Evolutionary conservation across 108 stramenopile genomes (phyloP).

Genomic region (Fistulifera pelliculosa): DNA sequence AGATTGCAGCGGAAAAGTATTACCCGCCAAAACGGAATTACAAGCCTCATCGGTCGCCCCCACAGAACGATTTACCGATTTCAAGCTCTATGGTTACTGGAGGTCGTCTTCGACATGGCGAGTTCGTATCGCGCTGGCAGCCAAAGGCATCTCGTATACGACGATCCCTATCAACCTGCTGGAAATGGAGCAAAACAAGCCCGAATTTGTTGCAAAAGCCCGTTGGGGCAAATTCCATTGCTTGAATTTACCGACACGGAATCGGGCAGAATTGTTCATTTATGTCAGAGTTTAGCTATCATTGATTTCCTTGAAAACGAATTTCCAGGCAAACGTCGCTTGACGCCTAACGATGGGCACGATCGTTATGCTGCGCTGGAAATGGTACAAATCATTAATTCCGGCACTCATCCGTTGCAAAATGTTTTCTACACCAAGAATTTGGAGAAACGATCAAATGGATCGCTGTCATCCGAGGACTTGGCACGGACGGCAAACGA

Average conservation of each 20-base stretch:
- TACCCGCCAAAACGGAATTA: constrained; percentile 41
- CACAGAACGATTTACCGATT: constrained; percentile 29
- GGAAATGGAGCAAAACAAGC: constrained; percentile 24
- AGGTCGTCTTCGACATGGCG: constrained; percentile 63
- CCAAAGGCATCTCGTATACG: constrained; percentile 56
- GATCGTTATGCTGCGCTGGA: constrained; percentile 41
- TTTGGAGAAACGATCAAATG: constrained; percentile 25
- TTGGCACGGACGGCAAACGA: constrained; percentile 36
- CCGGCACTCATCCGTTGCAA: constrained; percentile 70
- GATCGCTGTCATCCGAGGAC: constrained; percentile 18
- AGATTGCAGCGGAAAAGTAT: constrained; percentile 44
- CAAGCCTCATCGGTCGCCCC: not conserved
- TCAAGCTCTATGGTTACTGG: constrained; percentile 62
- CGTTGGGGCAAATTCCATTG: constrained; percentile 54
- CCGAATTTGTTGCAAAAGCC: constrained; percentile 32
- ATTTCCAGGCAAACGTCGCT: constrained; percentile 31
- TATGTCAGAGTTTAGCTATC: constrained; percentile 66
- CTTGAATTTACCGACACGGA: constrained; percentile 46
- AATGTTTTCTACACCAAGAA: constrained; percentile 25
- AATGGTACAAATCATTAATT: constrained; percentile 59
- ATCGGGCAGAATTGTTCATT: constrained; percentile 14
- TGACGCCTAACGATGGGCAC: constrained; percentile 32
- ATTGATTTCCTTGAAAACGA: constrained; percentile 68
- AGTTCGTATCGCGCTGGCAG: constrained; percentile 59
- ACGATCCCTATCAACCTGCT: constrained; percentile 31